Percentiles rank a stretch among this genome's conserved stretches.
These are phyloP conservation scores for Pyrrhoderma noxium DNA, from an alignment of 1,284 basidiomycete species.

Conservation along the genomic window DNA sequence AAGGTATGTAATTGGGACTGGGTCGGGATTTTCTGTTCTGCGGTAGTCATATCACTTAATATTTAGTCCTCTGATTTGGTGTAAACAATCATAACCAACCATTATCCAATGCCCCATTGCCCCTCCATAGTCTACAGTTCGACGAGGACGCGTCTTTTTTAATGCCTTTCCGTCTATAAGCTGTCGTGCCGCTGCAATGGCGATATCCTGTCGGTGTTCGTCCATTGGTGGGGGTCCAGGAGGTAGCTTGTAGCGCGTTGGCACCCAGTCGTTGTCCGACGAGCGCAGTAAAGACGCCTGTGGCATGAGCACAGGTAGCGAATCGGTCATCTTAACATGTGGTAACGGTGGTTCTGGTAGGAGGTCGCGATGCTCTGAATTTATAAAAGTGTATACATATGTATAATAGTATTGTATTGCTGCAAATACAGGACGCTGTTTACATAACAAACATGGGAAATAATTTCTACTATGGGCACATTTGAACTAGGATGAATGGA, in stretches of 20 bases:
- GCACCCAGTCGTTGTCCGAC: constrained; percentile 34
- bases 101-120: constrained; percentile 77
- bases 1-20: constrained; percentile 65
- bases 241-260: constrained; percentile 36
- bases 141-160: constrained; percentile 85
- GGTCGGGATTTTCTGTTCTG: constrained; percentile 58
- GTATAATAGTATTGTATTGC: neutral
- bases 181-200: constrained; percentile 63
- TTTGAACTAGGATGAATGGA: too few relatives aligned
- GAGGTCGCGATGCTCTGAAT: too few relatives aligned
- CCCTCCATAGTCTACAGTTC: constrained; percentile 93
- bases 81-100: constrained; percentile 39
- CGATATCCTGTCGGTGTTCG: constrained; percentile 64
- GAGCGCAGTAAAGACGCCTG: constrained; percentile 4
- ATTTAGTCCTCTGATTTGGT: neutral
- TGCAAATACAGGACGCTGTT: too few relatives aligned
- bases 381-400: neutral
- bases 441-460: too few relatives aligned
- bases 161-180: constrained; percentile 67
- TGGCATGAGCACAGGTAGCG: constrained; percentile 17
- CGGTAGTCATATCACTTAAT: neutral
- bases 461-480: too few relatives aligned
- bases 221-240: constrained; percentile 73
- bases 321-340: neutral
- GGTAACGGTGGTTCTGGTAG: too few relatives aligned